These are phyloP conservation scores for Thielaviopsis populi DNA, from an alignment of 2,329 filamentous ascomycete genomes.

Conservation along the genomic window DNA sequence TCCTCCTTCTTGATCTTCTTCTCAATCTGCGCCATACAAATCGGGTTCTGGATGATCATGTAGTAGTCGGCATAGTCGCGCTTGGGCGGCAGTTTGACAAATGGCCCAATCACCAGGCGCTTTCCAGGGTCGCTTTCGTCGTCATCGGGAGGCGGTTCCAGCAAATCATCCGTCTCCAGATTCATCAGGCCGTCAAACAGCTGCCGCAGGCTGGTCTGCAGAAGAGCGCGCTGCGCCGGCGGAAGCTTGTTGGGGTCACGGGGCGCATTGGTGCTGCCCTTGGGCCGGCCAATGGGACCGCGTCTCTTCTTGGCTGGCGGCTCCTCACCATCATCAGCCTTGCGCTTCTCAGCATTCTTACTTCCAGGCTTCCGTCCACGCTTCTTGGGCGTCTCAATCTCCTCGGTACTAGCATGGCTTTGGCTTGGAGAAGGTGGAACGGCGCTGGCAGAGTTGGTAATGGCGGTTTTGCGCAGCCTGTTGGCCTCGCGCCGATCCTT, in stretches of 20 bases:
- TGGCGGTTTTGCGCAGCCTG: conserved; percentile 44
- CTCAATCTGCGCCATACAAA: conserved; percentile 90
- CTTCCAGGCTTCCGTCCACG: conserved; percentile 65
- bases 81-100: conserved; percentile 80
- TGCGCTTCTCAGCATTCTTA: conserved; percentile 65
- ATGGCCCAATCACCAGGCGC: conserved; percentile 81
- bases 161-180: conserved; percentile 62
- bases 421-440: conserved; percentile 52
- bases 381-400: conserved; percentile 52
- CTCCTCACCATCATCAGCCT: conserved; percentile 64
- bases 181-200: conserved; percentile 71
- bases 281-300: conserved; percentile 53
- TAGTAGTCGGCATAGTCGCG: conserved; percentile 92
- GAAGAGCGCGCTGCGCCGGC: conserved; percentile 53
- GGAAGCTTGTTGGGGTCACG: conserved; percentile 35
- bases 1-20: conserved; percentile 94
- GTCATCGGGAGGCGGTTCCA: conserved; percentile 37
- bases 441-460: conserved; percentile 20
- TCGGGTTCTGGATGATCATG: conserved; percentile 76
- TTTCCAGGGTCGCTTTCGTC: conserved; percentile 42
- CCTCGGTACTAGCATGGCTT: conserved; percentile 75
- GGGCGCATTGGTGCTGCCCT: conserved; percentile 33
- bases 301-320: conserved; percentile 66
- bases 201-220: conserved; percentile 64
- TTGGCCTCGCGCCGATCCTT: conserved; percentile 69